These are phyloP conservation scores for Diaporthe eres DNA, from an alignment of 2,329 filamentous ascomycete genomes.

Conservation along the genomic window DNA sequence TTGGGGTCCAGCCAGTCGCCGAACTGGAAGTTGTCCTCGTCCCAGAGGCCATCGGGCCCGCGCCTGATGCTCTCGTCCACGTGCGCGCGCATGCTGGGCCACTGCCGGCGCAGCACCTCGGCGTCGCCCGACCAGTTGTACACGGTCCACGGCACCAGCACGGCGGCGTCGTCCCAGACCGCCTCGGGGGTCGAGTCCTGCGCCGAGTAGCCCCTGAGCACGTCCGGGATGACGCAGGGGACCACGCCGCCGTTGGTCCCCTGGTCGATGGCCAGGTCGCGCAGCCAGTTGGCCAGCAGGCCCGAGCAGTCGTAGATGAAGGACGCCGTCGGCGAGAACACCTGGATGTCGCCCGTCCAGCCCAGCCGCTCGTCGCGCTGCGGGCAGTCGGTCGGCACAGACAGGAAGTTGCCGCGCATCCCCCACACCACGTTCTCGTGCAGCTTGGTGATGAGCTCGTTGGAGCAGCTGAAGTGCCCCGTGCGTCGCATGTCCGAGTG, in stretches of 20 bases:
- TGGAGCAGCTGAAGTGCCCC: constrained; percentile 66
- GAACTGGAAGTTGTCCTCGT: constrained; percentile 50
- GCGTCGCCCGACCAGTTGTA: constrained; percentile 50
- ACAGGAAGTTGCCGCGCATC: constrained; percentile 72
- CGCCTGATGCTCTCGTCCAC: constrained; percentile 48
- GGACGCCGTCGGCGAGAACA: constrained; percentile 64
- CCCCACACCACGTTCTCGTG: constrained; percentile 69
- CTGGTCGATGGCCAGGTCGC: constrained; percentile 57
- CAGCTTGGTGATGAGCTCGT: constrained; percentile 66
- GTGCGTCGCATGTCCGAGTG: constrained; percentile 67
- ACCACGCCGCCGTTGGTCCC: constrained; percentile 52
- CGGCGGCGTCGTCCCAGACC: constrained; percentile 52
- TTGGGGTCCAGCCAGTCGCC: constrained; percentile 59
- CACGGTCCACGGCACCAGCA: constrained; percentile 50
- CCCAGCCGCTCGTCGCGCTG: constrained; percentile 68
- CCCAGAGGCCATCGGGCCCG: constrained; percentile 52
- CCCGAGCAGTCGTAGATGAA: constrained; percentile 68
- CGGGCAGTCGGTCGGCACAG: constrained; percentile 70
- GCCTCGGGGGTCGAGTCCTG: constrained; percentile 46
- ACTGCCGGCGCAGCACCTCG: constrained; percentile 48
- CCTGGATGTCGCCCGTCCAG: constrained; percentile 67
- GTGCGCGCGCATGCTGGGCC: constrained; percentile 50
- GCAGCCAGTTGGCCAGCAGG: constrained; percentile 64
- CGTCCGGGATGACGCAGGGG: constrained; percentile 50
- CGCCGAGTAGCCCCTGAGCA: constrained; percentile 46